These are phyloP conservation scores for Fusarium sp. DNA, from an alignment of 2,329 filamentous ascomycete genomes.

Conservation along the genomic window DNA sequence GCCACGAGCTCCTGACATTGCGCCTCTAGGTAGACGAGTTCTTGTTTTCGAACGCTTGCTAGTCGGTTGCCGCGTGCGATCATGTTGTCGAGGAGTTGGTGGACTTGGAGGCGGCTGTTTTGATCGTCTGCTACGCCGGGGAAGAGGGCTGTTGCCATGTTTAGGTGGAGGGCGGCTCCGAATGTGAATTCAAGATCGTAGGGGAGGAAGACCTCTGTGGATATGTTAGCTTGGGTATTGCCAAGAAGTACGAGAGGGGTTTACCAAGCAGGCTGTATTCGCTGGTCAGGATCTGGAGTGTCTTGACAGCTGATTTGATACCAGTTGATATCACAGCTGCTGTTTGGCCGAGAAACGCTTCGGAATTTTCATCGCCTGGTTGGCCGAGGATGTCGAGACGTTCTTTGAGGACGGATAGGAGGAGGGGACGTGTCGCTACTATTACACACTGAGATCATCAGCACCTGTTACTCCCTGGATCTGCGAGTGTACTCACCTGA, in stretches of 20 bases:
- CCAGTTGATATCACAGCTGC: slow-evolving; percentile 53
- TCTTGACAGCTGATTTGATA: slow-evolving; percentile 56
- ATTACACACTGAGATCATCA: slow-evolving; percentile 50
- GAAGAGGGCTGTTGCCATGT: slow-evolving; percentile 54
- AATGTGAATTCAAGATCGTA: slow-evolving; percentile 55
- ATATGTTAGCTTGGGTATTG: no score
- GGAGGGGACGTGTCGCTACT: slow-evolving; percentile 53
- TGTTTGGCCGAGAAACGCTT: slow-evolving; percentile 50
- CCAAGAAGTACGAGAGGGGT: no score
- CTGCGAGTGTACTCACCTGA: slow-evolving; percentile 43
- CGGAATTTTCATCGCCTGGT: slow-evolving; percentile 46
- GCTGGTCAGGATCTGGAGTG: slow-evolving; percentile 52
- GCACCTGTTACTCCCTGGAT: fast-evolving
- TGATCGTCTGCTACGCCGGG: slow-evolving; percentile 47
- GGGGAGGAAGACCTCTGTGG: slow-evolving; percentile 52
- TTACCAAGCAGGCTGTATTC: slow-evolving; percentile 53
- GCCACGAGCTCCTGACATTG: slow-evolving; percentile 47
- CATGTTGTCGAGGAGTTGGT: slow-evolving; percentile 51
- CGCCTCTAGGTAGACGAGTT: slow-evolving; percentile 47
- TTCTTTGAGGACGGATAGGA: slow-evolving; percentile 55
- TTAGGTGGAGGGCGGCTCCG: slow-evolving; percentile 51
- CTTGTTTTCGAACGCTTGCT: slow-evolving; percentile 49
- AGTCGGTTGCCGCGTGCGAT: slow-evolving; percentile 50
- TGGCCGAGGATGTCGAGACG: slow-evolving; percentile 47
- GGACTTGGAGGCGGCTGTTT: slow-evolving; percentile 35